These are phyloP conservation scores for Phragmites australis DNA, from an alignment of 176 grass and related monocot species.

Conservation along the genomic window DNA sequence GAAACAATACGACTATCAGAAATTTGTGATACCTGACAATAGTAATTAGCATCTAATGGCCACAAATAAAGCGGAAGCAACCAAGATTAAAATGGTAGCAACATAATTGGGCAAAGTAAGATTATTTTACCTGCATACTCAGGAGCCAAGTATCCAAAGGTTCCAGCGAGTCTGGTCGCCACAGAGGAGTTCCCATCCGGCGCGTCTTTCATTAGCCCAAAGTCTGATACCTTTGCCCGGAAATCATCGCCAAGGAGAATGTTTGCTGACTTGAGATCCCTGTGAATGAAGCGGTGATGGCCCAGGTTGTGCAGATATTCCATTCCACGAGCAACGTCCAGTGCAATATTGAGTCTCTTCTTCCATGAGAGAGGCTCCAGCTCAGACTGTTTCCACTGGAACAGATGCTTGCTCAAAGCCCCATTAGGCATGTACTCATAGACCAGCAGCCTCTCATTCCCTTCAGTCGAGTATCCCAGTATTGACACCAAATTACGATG, in stretches of 20 bases:
- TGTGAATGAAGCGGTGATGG: slow-evolving; percentile 87
- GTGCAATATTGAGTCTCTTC: slow-evolving; percentile 90
- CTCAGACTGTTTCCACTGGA: slow-evolving; percentile 67
- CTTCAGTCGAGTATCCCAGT: slow-evolving; percentile 72
- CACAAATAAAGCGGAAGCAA: background rate
- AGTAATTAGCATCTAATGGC: background rate
- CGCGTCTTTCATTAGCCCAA: slow-evolving; percentile 81
- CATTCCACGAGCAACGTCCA: slow-evolving; percentile 92
- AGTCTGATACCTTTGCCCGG: slow-evolving; percentile 90
- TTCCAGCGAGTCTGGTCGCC: slow-evolving; percentile 88
- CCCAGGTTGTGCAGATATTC: slow-evolving; percentile 93
- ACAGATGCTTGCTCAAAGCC: slow-evolving; percentile 84
- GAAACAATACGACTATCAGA: background rate
- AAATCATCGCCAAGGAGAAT: slow-evolving; percentile 89
- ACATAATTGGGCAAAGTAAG: background rate
- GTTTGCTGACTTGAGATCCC: slow-evolving; percentile 95
- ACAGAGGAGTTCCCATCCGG: slow-evolving; percentile 94
- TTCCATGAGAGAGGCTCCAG: slow-evolving; percentile 90
- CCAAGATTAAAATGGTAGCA: background rate
- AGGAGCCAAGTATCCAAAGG: slow-evolving; percentile 95
- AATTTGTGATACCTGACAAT: background rate
- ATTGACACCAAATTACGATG: slow-evolving; percentile 97
- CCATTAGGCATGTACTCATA: slow-evolving; percentile 96
- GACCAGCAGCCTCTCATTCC: slow-evolving; percentile 85
- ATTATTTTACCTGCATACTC: slow-evolving; percentile 97